Evolutionary conservation across 2,329 filamentous ascomycete genomes (phyloP), one percentile per base, ranked within the genome.

Genomic region (Grosmannia clavigera): DNA sequence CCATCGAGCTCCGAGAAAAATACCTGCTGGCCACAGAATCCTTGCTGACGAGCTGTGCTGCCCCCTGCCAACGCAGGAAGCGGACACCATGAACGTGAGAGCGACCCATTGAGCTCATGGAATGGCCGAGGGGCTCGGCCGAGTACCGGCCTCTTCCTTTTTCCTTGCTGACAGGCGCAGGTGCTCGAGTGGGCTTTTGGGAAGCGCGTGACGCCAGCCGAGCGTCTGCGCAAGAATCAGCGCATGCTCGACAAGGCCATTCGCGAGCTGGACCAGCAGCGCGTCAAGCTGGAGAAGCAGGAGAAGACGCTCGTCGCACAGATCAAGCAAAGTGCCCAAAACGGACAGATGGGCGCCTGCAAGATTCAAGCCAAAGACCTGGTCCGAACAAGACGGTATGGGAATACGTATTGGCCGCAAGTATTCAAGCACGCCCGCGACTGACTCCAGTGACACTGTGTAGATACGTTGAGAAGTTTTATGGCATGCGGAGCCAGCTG

Each of bases 111-210:
- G 48, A 5, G 48, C 12, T 51, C 4, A 3, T 4, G 22, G 25
- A 10, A 16, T 25, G 48, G 25, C 11, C 3, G 10, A 5, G 25
- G 48, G 25, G 22, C 29, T 12, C 11, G 50, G 12, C 3, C 12
- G 27, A 52, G 2, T 27, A 27, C 25, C 29, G 9, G 51, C n/a
- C 29, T 53, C 29, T 33, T 33, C 19, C 27, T n/a, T 33, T 5
- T n/a, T 9, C 29, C 52, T 10, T 35, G 2, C 52, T 54, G 31
- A 56, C 35, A 43, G 14, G 22, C 33, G n/a, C 68, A 96, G 90
- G 90, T 97, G 71, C 83, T 99, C 64, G 94, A 99, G 83, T 99
- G 94, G 92, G 92, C 92, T 48, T 99, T 99, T 71, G 94, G 94
- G 66, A 97, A 96, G 83, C 94, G 94, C 75, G 95, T 97, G 83